A percentile compares a stretch with the other conserved stretches of the same genome.
Evolutionary conservation across 1,284 basidiomycete species (phyloP).

Genomic region (Naganishia liquefaciens): DNA sequence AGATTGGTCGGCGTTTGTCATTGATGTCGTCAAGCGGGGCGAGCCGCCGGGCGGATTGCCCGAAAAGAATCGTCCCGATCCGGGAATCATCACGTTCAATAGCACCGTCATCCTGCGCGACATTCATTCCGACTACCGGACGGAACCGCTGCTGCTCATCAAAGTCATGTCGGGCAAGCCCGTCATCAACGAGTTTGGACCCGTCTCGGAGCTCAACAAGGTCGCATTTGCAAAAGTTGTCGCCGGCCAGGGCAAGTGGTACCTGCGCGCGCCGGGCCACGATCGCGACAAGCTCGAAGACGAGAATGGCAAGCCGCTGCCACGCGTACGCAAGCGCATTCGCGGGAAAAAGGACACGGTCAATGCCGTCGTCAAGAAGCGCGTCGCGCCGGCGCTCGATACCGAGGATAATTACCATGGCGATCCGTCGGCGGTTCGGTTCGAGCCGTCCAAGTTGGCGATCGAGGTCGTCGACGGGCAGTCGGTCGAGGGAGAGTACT

Average conservation of each 20-base stretch:
- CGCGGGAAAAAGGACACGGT: constrained; percentile 29
- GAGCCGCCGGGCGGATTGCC: constrained; percentile 28
- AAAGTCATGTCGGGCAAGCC: constrained; percentile 31
- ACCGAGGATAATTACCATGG: constrained; percentile 28
- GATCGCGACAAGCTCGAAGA: constrained; percentile 32
- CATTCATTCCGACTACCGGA: constrained; percentile 32
- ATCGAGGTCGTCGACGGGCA: constrained; percentile 22
- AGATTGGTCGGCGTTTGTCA: constrained; percentile 90
- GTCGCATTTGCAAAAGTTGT: constrained; percentile 35
- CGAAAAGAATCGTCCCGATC: constrained; percentile 21
- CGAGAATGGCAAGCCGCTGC: constrained; percentile 27
- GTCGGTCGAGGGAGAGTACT: constrained; percentile 28
- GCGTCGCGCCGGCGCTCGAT: constrained; percentile 31
- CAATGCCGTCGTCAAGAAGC: constrained; percentile 32
- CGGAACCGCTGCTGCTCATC: constrained; percentile 34
- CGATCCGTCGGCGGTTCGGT: constrained; percentile 24
- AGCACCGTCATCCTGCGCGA: constrained; percentile 34
- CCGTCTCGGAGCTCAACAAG: constrained; percentile 33
- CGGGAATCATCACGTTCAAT: constrained; percentile 30
- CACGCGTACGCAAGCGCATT: constrained; percentile 23
- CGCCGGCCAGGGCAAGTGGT: constrained; percentile 35
- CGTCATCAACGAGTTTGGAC: constrained; percentile 28
- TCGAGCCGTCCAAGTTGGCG: constrained; percentile 28
- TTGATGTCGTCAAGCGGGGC: constrained; percentile 57
- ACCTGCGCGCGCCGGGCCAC: constrained; percentile 33